Percentiles rank a stretch among this genome's conserved stretches.
Evolutionary conservation across 148 eudicot species (phyloP).

Genomic region (Dianthus caryophyllus): DNA sequence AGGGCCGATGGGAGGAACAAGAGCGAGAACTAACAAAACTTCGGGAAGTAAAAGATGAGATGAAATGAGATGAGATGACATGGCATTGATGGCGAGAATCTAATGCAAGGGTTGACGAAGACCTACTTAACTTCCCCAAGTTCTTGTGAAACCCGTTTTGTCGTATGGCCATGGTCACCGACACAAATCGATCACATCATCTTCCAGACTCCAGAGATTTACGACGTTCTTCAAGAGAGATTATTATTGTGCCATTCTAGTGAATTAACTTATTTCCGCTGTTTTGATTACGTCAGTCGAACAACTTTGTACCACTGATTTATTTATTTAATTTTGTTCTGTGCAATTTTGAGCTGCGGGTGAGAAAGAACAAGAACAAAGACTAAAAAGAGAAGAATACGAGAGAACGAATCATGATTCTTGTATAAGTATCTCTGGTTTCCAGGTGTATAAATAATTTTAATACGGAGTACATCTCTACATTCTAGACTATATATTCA

Average conservation of each 20-base stretch:
- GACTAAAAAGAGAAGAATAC: not conserved
- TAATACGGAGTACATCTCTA: constrained; percentile 1
- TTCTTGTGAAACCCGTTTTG: not conserved
- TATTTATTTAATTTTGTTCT: not conserved
- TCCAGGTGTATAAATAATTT: constrained; percentile 13
- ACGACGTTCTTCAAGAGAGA: constrained; percentile 3
- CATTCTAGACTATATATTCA: constrained; percentile 10
- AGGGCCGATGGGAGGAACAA: not conserved
- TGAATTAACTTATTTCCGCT: not conserved
- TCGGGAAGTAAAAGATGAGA: not conserved
- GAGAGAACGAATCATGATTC: constrained; percentile 3
- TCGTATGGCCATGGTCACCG: not conserved
- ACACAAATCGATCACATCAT: not conserved
- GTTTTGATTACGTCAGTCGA: no score
- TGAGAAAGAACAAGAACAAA: not conserved
- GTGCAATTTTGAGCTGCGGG: not conserved
- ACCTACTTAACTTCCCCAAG: not conserved
- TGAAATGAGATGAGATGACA: no score
- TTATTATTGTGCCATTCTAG: not conserved
- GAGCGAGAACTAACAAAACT: not conserved
- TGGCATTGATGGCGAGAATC: not conserved
- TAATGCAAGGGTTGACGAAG: not conserved
- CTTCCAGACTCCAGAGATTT: no score
- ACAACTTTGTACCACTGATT: no score
- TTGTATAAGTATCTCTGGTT: constrained; percentile 23